These are phyloP conservation scores for Singerocomus rubriflavus DNA, from an alignment of 1,284 basidiomycete genomes.

Conservation along the genomic window DNA sequence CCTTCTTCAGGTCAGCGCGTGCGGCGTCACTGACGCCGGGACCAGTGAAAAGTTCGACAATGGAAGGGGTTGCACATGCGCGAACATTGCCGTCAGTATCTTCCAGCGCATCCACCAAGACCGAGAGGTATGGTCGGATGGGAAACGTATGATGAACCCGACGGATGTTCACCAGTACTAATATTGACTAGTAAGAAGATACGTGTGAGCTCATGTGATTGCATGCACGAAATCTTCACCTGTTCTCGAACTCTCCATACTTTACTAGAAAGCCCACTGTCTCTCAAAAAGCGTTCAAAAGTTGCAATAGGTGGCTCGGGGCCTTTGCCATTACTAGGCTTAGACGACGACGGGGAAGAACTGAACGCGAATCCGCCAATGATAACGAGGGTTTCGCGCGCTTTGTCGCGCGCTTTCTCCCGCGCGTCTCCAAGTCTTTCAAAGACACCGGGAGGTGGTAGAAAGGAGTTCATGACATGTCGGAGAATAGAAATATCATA, in stretches of 20 bases:
- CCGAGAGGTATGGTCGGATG: constrained; percentile 77
- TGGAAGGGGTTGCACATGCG: constrained; percentile 76
- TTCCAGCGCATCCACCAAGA: constrained; percentile 82
- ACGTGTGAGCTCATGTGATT: background rate
- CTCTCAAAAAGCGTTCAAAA: constrained; percentile 76
- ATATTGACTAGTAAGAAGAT: constrained; percentile 47
- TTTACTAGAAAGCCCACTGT: constrained; percentile 73
- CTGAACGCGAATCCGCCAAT: constrained; percentile 72
- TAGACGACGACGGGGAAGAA: constrained; percentile 41
- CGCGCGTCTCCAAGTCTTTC: constrained; percentile 80
- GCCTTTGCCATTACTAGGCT: constrained; percentile 64
- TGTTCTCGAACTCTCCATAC: constrained; percentile 83
- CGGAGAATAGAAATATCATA: constrained; percentile 59
- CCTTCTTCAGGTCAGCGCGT: constrained; percentile 90
- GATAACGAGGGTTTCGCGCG: constrained; percentile 69
- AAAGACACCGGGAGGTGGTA: constrained; percentile 71
- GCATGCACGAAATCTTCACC: constrained; percentile 41
- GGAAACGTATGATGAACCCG: constrained; percentile 70
- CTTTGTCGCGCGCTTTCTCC: constrained; percentile 71
- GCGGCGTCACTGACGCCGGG: constrained; percentile 81
- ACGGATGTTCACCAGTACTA: constrained; percentile 67
- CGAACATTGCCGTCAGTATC: constrained; percentile 90
- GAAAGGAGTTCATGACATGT: constrained; percentile 61
- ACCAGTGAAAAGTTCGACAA: constrained; percentile 83
- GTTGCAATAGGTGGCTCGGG: constrained; percentile 71